Conservation (phyloP, 257 asterid species). For the Nicotiana tomentosiformis region DNA sequence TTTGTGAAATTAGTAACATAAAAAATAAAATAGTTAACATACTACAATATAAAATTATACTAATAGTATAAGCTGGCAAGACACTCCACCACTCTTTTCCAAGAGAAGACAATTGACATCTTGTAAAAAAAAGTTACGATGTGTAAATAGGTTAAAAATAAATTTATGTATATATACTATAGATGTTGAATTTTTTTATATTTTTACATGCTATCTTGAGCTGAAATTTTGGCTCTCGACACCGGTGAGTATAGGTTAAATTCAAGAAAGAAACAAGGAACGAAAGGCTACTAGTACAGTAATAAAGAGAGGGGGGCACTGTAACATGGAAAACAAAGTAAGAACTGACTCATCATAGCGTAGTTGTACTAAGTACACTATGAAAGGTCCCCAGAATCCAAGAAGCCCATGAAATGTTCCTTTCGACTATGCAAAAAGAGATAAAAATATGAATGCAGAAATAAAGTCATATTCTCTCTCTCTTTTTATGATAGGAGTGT, state of each 20-base stretch:
- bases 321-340: neutral
- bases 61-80: too few relatives aligned
- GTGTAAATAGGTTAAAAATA: too few relatives aligned
- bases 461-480: slow-evolving; percentile 2
- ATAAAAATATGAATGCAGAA: neutral
- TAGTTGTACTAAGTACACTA: neutral
- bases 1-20: neutral
- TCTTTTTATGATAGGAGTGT: neutral
- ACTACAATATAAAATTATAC: too few relatives aligned
- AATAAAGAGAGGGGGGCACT: neutral
- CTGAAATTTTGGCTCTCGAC: too few relatives aligned
- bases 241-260: too few relatives aligned
- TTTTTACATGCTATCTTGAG: too few relatives aligned
- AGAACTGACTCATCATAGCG: slow-evolving; percentile 1
- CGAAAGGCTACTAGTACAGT: neutral
- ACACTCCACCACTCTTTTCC: too few relatives aligned
- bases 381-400: slow-evolving; percentile 1
- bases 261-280: neutral
- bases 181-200: too few relatives aligned
- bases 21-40: neutral
- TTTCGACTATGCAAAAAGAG: slow-evolving; percentile 9
- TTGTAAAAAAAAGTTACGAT: too few relatives aligned
- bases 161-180: too few relatives aligned
- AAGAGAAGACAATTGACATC: too few relatives aligned
- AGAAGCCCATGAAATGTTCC: slow-evolving; percentile 8